Evolutionary conservation across 306 rosid species (phyloP).

Genomic region (Casuarina glauca): DNA sequence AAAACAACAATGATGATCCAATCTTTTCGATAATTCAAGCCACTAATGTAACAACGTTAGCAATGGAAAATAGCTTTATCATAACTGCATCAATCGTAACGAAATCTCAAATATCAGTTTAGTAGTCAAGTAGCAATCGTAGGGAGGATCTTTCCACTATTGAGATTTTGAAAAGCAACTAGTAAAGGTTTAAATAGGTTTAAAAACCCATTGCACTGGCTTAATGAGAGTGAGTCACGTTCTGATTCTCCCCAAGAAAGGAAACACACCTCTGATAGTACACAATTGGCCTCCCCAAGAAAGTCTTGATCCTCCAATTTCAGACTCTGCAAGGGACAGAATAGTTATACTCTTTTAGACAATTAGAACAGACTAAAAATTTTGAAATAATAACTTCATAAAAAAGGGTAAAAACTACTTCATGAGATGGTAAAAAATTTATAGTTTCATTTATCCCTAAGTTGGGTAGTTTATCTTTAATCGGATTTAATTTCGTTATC

Average conservation of each 20-base stretch:
- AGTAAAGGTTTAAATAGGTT: not conserved
- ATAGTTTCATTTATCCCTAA: not conserved
- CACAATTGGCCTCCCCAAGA: constrained; percentile 74
- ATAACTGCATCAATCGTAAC: not conserved
- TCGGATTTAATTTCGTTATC: no score
- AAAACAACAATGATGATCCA: not conserved
- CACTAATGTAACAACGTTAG: not conserved
- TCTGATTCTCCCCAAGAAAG: not conserved
- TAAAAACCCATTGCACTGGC: not conserved
- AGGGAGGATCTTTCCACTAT: not conserved
- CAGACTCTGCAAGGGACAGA: constrained; percentile 46
- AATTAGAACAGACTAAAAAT: no score
- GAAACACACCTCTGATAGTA: constrained; percentile 68
- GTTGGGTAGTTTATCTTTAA: not conserved
- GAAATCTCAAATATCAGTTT: not conserved
- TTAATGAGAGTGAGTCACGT: not conserved
- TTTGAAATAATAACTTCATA: not conserved
- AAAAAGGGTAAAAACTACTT: not conserved
- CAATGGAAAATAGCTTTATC: not conserved
- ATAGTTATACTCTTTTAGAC: not conserved
- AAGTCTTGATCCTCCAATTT: constrained; percentile 75
- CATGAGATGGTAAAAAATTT: not conserved
- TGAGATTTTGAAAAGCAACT: not conserved
- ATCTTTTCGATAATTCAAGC: not conserved
- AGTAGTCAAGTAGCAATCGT: not conserved